Evolutionary conservation across 345 rosid species (phyloP), one percentile per base, ranked within the genome.

Genomic region (Salix koriyanagi): DNA sequence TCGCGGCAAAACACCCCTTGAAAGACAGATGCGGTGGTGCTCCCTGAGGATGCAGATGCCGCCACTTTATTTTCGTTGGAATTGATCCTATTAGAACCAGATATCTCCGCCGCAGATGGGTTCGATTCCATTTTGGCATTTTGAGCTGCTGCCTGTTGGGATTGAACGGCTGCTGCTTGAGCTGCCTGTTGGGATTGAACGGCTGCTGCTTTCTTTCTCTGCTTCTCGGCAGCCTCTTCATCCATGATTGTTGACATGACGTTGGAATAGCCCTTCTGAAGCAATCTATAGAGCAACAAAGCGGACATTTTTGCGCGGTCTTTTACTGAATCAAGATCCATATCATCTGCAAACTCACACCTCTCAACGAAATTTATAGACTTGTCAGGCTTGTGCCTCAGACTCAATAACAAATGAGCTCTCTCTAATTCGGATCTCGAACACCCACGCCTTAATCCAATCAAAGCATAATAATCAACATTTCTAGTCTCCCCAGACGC

Each of bases 1-100:
- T 96, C 99, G 41, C 99, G 82, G 87, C 98, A 96, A 83, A 96
- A 96, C 19, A 93, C 88, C n/a, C 98, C 98, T 69, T 91, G 97
- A 75, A 89, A 91, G 72, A 82, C 88, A 69, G 89, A 85, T 9
- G 90, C 13, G 75, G 87, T 68, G 2, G 82, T 19, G 42, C 54
- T 37, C 14, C 84, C 84, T 54, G 83, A 56, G 10, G 80, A 37
- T 13, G 86, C 32, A 18, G 64, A 58, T 30, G 79, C 56, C 5
- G 79, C 56, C 5, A 42, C 52, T 25, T 77, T 77, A 70, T 66
- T 79, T 37, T 84, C 87, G 34, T 48, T 41, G 7, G 74, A 69
- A 67, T 44, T 50, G 32, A 70, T 73, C 77, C 78, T 73, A 7
- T 72, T 67, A 54, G 80, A 21, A 71, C 60, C 80, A 23, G 82